Base-by-base conservation (phyloP, 1,139 yeast species). In the Spathaspora jeffriesii region DNA sequence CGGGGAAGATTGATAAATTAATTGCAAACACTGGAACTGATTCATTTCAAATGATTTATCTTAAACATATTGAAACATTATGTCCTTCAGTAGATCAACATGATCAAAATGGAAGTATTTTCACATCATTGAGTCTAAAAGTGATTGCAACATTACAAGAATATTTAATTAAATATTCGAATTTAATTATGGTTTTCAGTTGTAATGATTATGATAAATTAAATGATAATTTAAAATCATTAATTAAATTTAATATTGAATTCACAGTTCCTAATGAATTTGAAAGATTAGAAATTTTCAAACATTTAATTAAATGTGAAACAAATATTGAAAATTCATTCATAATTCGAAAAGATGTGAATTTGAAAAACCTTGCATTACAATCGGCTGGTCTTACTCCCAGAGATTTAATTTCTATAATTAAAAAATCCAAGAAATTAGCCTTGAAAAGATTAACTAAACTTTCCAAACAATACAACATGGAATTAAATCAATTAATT, bases 381-480 rank as follows among this genome's bases (percentile, higher is more conserved):
- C 96, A 90, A 57, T 88, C 96, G 45, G 98, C 98, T 1, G 98
- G 98, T 31, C 73, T 93, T 47, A 88, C 96, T 0, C 96, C 98
- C 6, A 76, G 88, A 25, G 98, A 93, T 63, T 70, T 93, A 47
- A 71, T 73, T 10, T 82, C 93, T 0, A 89, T 93, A 49, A 80
- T 90, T 14, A 77, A 81, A 32, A 79, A 78, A 52, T 85, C 96
- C 2, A 84, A 83, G 54, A 70, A 73, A 40, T 62, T 77, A 42
- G 85, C 95, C 1, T 57, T 80, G 21, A 78, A 76, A 44, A 69
- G 93, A 50, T 52, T 80, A n/a, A 61, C 61, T 22, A 61, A 62
- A 15, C 52, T 70, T 25, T 59, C 64, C 1, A 53, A 57, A 3
- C 53, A 55, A 11, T 37, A 46, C 0, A 47, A 49, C 0, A 50